phyloP scores from a whole-genome alignment of 1,284 basidiomycete species.

The Ustanciosporium gigantosporum region DNA sequence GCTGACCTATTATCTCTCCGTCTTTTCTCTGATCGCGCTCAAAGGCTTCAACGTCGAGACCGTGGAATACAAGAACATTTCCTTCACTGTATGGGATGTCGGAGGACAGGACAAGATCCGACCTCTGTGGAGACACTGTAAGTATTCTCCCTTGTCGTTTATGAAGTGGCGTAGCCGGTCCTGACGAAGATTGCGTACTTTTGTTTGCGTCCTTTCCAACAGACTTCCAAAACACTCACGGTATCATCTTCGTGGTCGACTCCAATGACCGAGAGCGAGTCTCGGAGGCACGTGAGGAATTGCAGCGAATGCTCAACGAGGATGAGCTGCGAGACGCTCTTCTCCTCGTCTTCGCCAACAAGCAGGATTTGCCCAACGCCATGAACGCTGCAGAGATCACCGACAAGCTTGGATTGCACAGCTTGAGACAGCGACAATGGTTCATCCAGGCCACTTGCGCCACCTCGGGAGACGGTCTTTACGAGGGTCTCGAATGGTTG shows the following conservation, averaged over 20 bases:
- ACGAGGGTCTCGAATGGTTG: conserved; percentile 78
- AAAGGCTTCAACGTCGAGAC: conserved; percentile 84
- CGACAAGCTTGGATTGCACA: conserved; percentile 97
- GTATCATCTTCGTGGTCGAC: conserved; percentile 99
- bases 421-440: conserved; percentile 80
- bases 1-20: too few species aligned
- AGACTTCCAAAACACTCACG: conserved; percentile 99
- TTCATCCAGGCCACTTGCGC: conserved; percentile 99
- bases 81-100: conserved; percentile 99
- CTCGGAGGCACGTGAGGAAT: conserved; percentile 96
- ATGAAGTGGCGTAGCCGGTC: too few species aligned
- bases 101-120: conserved; percentile 74
- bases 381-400: conserved; percentile 99
- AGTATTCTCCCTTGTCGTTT: too few species aligned
- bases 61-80: conserved; percentile 99
- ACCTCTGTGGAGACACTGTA: conserved; percentile 99
- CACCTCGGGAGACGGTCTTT: conserved; percentile 96
- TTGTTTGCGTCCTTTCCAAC: too few species aligned
- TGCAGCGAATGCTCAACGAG: conserved; percentile 99
- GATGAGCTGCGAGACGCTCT: conserved; percentile 98
- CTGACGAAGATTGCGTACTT: too few species aligned
- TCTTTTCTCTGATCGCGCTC: too few species aligned
- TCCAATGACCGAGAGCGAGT: conserved; percentile 99
- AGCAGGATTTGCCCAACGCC: conserved; percentile 97
- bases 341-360: conserved; percentile 98